Conservation (phyloP, 441 rosid species). For the Viola pubescens region DNA sequence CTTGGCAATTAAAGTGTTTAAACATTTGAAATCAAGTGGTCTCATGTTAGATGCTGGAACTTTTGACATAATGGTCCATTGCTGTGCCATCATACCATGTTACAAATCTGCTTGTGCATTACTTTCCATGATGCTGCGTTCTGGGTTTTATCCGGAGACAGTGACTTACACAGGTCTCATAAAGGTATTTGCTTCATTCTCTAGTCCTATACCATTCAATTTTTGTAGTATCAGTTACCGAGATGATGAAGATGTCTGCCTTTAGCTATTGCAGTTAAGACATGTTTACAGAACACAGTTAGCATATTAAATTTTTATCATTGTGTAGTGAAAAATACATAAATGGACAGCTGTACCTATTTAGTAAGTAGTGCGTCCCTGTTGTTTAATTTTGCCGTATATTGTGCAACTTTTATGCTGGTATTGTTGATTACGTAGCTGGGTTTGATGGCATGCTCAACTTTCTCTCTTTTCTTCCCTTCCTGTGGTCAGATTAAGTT, state of each 20-base stretch:
- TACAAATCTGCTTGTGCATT: constrained; percentile 52
- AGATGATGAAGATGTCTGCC: too few species aligned
- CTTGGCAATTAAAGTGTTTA: constrained; percentile 49
- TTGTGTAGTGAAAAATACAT: too few species aligned
- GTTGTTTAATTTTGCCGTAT: too few species aligned
- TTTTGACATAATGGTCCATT: constrained; percentile 66
- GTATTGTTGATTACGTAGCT: not conserved
- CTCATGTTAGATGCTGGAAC: constrained; percentile 44
- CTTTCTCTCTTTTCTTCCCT: constrained; percentile 14
- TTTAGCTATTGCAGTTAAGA: too few species aligned
- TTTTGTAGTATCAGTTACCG: too few species aligned
- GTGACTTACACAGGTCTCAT: constrained; percentile 47
- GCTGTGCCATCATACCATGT: constrained; percentile 43
- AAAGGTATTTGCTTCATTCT: constrained; percentile 40
- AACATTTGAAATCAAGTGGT: constrained; percentile 45
- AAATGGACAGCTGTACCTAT: too few species aligned
- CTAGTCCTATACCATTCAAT: not conserved
- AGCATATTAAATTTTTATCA: too few species aligned
- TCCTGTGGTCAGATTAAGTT: constrained; percentile 38
- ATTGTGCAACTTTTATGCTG: not conserved
- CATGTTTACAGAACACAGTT: too few species aligned
- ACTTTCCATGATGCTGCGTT: constrained; percentile 76
- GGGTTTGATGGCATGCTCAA: not conserved
- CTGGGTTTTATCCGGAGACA: constrained; percentile 44
- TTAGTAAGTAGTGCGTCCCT: too few species aligned